These are phyloP conservation scores for Coprinopsis cinerea DNA, from an alignment of 768 basidiomycete species.

Conservation along the genomic window DNA sequence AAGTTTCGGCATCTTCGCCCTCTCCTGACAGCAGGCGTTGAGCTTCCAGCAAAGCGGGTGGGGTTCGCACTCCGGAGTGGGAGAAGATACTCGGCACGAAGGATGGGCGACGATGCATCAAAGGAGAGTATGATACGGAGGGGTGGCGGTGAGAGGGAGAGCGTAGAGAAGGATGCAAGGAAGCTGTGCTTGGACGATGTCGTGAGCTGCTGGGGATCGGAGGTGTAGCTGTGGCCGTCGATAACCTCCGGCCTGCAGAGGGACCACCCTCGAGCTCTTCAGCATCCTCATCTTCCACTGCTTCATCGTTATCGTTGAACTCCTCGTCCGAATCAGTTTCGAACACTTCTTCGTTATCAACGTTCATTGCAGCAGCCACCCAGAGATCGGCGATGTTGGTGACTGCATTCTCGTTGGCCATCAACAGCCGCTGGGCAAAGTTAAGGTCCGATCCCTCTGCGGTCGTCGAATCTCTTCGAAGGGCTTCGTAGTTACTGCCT, in stretches of 20 bases:
- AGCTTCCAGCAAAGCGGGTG: constrained; percentile 69
- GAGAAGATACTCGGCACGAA: constrained; percentile 73
- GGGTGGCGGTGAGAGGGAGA: constrained; percentile 20
- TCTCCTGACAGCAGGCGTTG: constrained; percentile 49
- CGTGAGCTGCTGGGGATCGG: constrained; percentile 15
- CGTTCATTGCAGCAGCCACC: constrained; percentile 96
- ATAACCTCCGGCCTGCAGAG: constrained; percentile 5
- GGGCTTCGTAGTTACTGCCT: constrained; percentile 42
- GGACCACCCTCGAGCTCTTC: constrained; percentile 9
- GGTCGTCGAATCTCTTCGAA: constrained; percentile 30
- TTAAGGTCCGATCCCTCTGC: constrained; percentile 53
- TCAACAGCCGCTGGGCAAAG: constrained; percentile 80
- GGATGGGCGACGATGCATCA: constrained; percentile 50
- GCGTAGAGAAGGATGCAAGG: constrained; percentile 23
- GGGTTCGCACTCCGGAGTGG: constrained; percentile 76
- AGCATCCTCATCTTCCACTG: constrained; percentile 27
- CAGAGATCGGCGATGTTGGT: constrained; percentile 95
- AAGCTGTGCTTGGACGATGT: constrained; percentile 26
- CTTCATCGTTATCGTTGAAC: constrained; percentile 21
- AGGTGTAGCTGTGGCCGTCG: constrained; percentile 15
- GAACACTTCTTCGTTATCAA: constrained; percentile 83
- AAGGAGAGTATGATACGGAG: constrained; percentile 30
- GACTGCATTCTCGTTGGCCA: constrained; percentile 93
- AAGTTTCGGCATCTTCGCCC: constrained; percentile 24
- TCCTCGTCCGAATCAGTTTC: constrained; percentile 42